Conservation (phyloP, 805 yeast genomes). For the Candida silvatica region DNA sequence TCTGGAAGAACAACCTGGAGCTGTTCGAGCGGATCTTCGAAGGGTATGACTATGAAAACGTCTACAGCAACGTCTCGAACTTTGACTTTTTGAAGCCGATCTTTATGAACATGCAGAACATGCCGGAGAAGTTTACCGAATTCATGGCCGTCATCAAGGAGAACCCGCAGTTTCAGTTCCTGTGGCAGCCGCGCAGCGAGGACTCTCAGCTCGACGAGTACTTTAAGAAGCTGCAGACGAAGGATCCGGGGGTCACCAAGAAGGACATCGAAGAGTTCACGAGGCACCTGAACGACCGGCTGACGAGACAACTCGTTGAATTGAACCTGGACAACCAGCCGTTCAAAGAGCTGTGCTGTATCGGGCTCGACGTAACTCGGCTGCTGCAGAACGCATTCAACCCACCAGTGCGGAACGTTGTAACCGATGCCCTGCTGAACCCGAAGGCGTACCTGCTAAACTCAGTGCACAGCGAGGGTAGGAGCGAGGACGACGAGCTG, state of each 20-base stretch:
- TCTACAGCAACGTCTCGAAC: slow-evolving; percentile 6
- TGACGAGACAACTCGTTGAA: slow-evolving; percentile 13
- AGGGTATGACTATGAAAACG: slow-evolving; percentile 8
- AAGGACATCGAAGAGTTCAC: slow-evolving; percentile 8
- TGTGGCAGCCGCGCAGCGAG: slow-evolving; percentile 7
- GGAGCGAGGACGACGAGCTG: slow-evolving; percentile 16
- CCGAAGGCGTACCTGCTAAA: slow-evolving; percentile 26
- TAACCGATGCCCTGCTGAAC: slow-evolving; percentile 33
- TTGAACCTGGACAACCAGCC: slow-evolving; percentile 19
- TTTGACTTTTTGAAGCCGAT: slow-evolving; percentile 17
- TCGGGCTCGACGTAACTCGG: slow-evolving; percentile 16
- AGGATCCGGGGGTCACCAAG: slow-evolving; percentile 1
- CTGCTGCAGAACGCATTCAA: slow-evolving; percentile 29
- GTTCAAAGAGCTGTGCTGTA: slow-evolving; percentile 35
- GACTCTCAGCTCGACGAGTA: slow-evolving; percentile 1
- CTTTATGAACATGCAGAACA: slow-evolving; percentile 10
- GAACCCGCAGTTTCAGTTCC: slow-evolving; percentile 18
- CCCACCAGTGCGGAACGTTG: slow-evolving; percentile 34
- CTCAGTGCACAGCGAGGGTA: slow-evolving; percentile 14
- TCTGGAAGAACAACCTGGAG: slow-evolving; percentile 24
- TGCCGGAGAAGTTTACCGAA: slow-evolving; percentile 8
- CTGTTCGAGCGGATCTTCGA: slow-evolving; percentile 19
- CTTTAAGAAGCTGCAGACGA: background rate
- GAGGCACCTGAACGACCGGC: slow-evolving; percentile 9
- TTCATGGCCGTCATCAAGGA: slow-evolving; percentile 14